Evolutionary conservation across 257 asterid genomes (phyloP).

Genomic region (Ilex aquifolium): DNA sequence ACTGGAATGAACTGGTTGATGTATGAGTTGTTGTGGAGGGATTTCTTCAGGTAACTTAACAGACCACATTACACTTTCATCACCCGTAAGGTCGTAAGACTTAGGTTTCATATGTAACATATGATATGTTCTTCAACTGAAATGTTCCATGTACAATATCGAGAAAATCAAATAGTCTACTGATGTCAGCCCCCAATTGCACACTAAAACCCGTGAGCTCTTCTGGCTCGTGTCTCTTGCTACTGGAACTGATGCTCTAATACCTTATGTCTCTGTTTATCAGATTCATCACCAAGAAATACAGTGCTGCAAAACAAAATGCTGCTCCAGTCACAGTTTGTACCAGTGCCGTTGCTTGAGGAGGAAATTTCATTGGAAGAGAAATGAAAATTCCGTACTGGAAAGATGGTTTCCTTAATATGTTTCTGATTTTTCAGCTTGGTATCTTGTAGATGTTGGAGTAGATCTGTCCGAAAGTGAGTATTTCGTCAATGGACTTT

Average conservation of each 20-base stretch:
- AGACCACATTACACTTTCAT: not conserved
- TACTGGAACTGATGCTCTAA: not conserved
- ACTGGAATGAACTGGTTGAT: slow-evolving; percentile 88
- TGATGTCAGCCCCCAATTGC: not conserved
- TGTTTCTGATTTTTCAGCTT: slow-evolving; percentile 4
- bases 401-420: slow-evolving; percentile 9
- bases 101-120: too few species aligned
- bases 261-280: slow-evolving; percentile 1
- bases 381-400: not conserved
- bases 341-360: slow-evolving; percentile 61
- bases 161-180: not conserved
- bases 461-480: not conserved
- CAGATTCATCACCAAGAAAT: slow-evolving; percentile 96
- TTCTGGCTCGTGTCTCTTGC: not conserved
- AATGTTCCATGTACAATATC: not conserved
- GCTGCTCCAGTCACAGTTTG: slow-evolving; percentile 77
- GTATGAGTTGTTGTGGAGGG: slow-evolving; percentile 98
- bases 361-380: slow-evolving; percentile 4
- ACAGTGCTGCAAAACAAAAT: slow-evolving; percentile 56
- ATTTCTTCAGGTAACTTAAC: slow-evolving; percentile 74
- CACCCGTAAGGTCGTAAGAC: not conserved
- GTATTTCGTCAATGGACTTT: not conserved
- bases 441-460: slow-evolving; percentile 7
- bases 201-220: not conserved
- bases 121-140: too few species aligned